A percentile compares a stretch with the other conserved stretches of the same genome.
Conservation (phyloP, 2,329 filamentous ascomycete genomes). For the Ophiocordyceps camponoti-rufipedis region DNA sequence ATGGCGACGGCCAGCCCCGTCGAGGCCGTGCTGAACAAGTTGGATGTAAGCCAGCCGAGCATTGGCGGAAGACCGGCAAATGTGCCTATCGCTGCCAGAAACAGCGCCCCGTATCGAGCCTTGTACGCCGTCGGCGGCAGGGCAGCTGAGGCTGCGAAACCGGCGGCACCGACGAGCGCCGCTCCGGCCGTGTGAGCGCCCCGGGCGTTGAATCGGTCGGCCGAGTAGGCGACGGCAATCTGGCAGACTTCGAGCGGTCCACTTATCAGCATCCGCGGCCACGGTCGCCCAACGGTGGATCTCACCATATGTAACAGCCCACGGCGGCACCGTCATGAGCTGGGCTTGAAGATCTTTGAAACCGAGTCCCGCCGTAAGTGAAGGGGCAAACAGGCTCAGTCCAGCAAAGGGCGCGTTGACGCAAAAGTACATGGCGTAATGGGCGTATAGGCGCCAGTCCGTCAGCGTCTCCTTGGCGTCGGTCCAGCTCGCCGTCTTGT, state of each 20-base stretch:
- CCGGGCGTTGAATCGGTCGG: conserved; percentile 41
- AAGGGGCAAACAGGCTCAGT: conserved; percentile 42
- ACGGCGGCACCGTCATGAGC: conserved; percentile 49
- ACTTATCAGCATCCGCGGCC: neutral
- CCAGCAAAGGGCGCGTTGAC: conserved; percentile 37
- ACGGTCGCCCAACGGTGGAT: neutral
- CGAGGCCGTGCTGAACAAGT: conserved; percentile 45
- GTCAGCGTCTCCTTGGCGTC: conserved; percentile 53
- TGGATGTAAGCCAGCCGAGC: conserved; percentile 52
- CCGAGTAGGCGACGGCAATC: conserved; percentile 34
- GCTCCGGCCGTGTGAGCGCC: conserved; percentile 23
- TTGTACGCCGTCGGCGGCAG: conserved; percentile 41
- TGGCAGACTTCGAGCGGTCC: conserved; percentile 16
- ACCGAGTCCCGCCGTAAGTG: conserved; percentile 35
- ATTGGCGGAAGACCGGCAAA: conserved; percentile 54
- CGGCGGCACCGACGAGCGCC: conserved; percentile 24
- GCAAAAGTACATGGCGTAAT: conserved; percentile 43
- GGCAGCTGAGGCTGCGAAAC: conserved; percentile 43
- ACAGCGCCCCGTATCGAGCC: conserved; percentile 49
- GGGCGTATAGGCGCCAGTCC: conserved; percentile 49
- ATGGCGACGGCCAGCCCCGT: conserved; percentile 52
- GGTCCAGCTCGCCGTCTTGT: conserved; percentile 42
- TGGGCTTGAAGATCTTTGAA: conserved; percentile 37
- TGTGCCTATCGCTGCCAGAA: conserved; percentile 45
- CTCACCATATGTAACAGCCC: conserved; percentile 36